Evolutionary conservation across 768 basidiomycete genomes (phyloP), one percentile per base, ranked within the genome.

Genomic region (Cystobasidium onofrii): DNA sequence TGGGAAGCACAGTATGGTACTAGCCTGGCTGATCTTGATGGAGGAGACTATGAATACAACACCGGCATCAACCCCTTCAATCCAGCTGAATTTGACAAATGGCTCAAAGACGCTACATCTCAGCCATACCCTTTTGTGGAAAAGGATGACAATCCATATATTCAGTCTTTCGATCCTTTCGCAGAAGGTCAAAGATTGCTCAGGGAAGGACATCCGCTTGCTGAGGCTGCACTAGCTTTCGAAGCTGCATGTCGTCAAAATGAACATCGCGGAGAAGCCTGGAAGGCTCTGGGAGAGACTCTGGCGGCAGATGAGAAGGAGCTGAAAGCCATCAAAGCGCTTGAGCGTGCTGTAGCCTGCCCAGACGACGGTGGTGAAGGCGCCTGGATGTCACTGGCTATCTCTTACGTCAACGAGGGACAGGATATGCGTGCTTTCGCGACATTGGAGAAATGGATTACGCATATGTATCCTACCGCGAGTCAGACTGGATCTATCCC

Each of bases 231-330:
- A 0, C 84, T 92, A 46, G 84, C 95, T 78, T 83, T 98, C 25
- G 95, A 99, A 82, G 92, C 92, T 17, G 91, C 92, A 43, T 90
- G 97, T 73, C 88, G 90, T 81, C 85, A 85, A 76, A 90, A 88
- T 12, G 89, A 92, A 73, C 82, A 78, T 89, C 87, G 29, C 88
- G 90, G 63, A 64, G 94, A 95, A 80, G 86, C 92, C 0, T 99
- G 95, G 95, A 88, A 92, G 65, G 83, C 95, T 23, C 83, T 98
- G 1, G 95, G 95, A 12, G 90, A 94, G 81, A 89, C 89, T 0
- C 85, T 92, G 74, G 83, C 83, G 0, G 82, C 82, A 75, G 81
- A 84, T 71, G 83, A 84, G 76, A 81, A 83, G 70, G 83, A 84
- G 78, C 78, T 80, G 23, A 79, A 78, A 66, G 83, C 82, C 1